These are phyloP conservation scores for Apocynum venetum DNA, from an alignment of 257 asterid species.

Conservation along the genomic window DNA sequence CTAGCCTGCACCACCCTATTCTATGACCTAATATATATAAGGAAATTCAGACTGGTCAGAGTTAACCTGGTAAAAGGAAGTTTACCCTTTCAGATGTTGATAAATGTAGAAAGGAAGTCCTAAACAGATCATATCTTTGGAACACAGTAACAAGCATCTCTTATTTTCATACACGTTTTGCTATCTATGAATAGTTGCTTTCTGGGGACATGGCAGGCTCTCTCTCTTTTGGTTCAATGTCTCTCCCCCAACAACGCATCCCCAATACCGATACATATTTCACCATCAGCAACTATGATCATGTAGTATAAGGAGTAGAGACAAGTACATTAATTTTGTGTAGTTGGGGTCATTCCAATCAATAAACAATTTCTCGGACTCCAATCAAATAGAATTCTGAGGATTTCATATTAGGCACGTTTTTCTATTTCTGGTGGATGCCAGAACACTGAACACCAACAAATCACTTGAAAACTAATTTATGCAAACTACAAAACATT, in stretches of 20 bases:
- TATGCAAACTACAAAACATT: background rate
- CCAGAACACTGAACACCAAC: background rate
- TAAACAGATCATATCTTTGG: background rate
- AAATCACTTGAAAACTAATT: background rate
- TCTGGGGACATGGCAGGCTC: too few species aligned
- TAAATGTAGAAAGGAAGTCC: too few species aligned
- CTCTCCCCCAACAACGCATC: background rate
- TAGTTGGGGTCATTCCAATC: background rate
- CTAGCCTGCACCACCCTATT: background rate
- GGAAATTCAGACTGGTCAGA: too few species aligned
- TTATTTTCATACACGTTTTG: background rate
- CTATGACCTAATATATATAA: background rate
- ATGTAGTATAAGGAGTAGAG: background rate
- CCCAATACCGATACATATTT: background rate
- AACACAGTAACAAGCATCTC: background rate
- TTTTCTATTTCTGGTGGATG: background rate
- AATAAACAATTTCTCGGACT: background rate
- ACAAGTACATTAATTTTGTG: background rate
- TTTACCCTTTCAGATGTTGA: background rate
- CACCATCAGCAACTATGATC: background rate
- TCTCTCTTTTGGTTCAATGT: background rate
- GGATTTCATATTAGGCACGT: background rate
- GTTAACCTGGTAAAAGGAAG: background rate
- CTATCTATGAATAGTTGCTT: background rate
- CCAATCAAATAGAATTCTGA: background rate